Evolutionary conservation across 208 protist species (phyloP), one percentile per base, ranked within the genome.

Genomic region (Tetramitus jugosus): DNA sequence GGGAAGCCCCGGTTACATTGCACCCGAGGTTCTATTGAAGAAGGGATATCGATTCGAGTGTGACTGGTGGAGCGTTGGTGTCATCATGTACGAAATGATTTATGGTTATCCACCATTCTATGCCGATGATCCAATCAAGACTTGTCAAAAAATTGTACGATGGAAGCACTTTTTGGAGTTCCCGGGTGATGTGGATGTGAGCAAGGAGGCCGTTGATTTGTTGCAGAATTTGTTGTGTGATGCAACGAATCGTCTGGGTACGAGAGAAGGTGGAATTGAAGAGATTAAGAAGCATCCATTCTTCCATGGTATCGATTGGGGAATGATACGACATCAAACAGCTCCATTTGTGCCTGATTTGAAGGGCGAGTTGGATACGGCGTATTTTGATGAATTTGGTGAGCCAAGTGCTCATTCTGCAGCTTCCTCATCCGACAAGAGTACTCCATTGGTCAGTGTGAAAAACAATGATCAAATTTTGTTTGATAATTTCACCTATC

Each of bases 171-270:
- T 84, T 46, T 83, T 95, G 8, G 79, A 89, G 75, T 91, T 93
- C 83, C 84, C 87, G 60, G 81, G 84, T 37, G 88, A 94, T 42
- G 84, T 87, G 7, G 83, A 85, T 35, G 81, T 98, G 1, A 89
- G 88, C 1, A 82, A 88, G 29, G 89, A 91, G 23, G 92, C 94
- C 10, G 86, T 94, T 35, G 90, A 96, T 71, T 87, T 98, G 40
- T 94, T 98, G 78, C 77, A 88, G 74, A 85, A 84, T 2, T 90
- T 95, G 45, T 86, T 95, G 77, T 94, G 91, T 64, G 91, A 94
- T 43, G 85, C 87, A 17, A 82, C 86, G 52, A 82, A 94, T 26
- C 88, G 92, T 40, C 86, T 93, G 79, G 85, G 84, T 56, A 92
- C 85, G 79, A 35, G 2, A 8, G 46, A 42, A 43, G 17, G n/a